A percentile compares a stretch with the other conserved stretches of the same genome.
Evolutionary conservation across 192 early-diverging fungal genomes (phyloP).

Genomic region (Entomortierella beljakovae): DNA sequence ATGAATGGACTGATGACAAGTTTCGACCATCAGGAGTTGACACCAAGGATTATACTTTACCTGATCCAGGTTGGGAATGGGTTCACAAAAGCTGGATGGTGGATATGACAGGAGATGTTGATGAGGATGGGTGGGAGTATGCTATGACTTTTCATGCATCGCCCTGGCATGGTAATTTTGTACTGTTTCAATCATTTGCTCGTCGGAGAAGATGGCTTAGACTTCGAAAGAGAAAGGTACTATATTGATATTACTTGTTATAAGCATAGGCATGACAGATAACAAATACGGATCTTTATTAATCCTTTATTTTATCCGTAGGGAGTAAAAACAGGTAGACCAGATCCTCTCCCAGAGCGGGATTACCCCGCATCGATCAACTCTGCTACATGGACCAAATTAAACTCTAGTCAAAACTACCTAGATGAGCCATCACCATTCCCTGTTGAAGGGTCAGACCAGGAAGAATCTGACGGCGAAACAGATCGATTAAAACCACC

Average conservation of each 20-base stretch:
- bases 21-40: slow-evolving; percentile 58
- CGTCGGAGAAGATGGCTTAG: slow-evolving; percentile 65
- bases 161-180: slow-evolving; percentile 67
- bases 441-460: not conserved
- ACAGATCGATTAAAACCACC: not conserved
- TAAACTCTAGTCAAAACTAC: not conserved
- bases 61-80: slow-evolving; percentile 70
- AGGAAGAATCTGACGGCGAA: not conserved
- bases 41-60: slow-evolving; percentile 56
- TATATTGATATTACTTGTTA: too few species aligned
- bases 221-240: slow-evolving; percentile 55
- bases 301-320: not conserved
- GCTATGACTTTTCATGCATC: slow-evolving; percentile 63
- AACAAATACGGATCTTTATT: too few species aligned
- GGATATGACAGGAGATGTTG: slow-evolving; percentile 72
- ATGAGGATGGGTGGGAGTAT: slow-evolving; percentile 70
- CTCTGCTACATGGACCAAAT: slow-evolving; percentile 15
- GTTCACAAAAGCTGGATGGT: slow-evolving; percentile 67
- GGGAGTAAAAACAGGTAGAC: slow-evolving; percentile 13
- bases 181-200: slow-evolving; percentile 63
- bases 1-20: slow-evolving; percentile 60
- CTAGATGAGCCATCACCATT: slow-evolving; percentile 13
- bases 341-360: slow-evolving; percentile 49
- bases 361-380: slow-evolving; percentile 12
- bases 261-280: too few species aligned